Percentiles rank a stretch among this genome's conserved stretches.
Conservation (phyloP, 495 filamentous ascomycete species). For the Xylaria acuta region DNA sequence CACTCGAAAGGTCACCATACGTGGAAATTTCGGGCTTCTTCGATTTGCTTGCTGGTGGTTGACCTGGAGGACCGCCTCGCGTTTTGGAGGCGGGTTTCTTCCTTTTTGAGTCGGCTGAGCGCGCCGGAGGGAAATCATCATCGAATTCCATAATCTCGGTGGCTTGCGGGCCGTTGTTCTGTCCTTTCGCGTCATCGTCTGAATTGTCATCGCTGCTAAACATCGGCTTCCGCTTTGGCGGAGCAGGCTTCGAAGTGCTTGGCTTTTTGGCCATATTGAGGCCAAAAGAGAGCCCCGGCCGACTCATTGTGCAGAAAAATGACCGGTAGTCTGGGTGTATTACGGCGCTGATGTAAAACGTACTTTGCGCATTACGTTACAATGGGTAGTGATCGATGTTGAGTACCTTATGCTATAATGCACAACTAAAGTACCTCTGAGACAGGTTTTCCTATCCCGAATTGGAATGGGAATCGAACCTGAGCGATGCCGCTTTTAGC, state of each 20-base stretch:
- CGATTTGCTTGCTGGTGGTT: slow-evolving; percentile 42
- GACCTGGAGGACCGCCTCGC: slow-evolving; percentile 32
- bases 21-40: slow-evolving; percentile 46
- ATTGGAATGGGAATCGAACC: too few species aligned
- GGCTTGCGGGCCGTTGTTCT: slow-evolving; percentile 31
- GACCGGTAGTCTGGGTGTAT: background rate
- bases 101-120: slow-evolving; percentile 19
- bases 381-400: background rate
- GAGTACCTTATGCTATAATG: background rate
- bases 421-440: too few species aligned
- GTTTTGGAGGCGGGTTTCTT: slow-evolving; percentile 35
- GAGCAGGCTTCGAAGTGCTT: slow-evolving; percentile 39
- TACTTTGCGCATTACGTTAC: background rate
- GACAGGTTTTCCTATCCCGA: too few species aligned
- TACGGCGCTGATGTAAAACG: background rate
- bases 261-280: slow-evolving; percentile 44
- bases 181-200: slow-evolving; percentile 45
- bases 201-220: slow-evolving; percentile 59
- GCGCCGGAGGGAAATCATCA: slow-evolving; percentile 35
- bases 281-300: slow-evolving; percentile 48
- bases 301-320: slow-evolving; percentile 33
- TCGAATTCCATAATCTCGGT: slow-evolving; percentile 45
- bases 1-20: slow-evolving; percentile 63
- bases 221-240: slow-evolving; percentile 57
- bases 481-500: background rate